These are phyloP conservation scores for Aspergillus heteromorphus DNA, from an alignment of 495 filamentous ascomycete species.

Conservation along the genomic window DNA sequence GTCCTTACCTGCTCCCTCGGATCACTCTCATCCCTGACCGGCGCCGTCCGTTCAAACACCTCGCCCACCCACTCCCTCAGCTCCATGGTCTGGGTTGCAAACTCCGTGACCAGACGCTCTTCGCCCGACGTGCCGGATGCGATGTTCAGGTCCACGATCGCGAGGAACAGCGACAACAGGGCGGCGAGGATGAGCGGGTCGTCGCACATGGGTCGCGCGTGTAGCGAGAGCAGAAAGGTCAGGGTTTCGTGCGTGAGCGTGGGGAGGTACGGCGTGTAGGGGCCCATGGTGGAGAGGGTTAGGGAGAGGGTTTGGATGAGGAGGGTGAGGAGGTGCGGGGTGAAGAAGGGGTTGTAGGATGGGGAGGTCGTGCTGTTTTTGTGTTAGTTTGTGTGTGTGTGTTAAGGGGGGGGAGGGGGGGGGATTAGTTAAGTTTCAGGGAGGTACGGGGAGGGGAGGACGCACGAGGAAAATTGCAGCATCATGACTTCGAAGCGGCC, in stretches of 20 bases:
- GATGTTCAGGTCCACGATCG: conserved; percentile 76
- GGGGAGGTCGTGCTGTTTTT: conserved; percentile 28
- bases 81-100: conserved; percentile 35
- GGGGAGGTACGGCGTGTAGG: conserved; percentile 39
- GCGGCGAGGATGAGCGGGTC: conserved; percentile 65
- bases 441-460: neutral
- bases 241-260: conserved; percentile 42
- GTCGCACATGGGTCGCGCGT: conserved; percentile 37
- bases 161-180: conserved; percentile 71
- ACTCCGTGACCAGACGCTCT: conserved; percentile 59
- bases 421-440: conserved; percentile 4
- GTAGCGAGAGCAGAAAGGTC: conserved; percentile 41
- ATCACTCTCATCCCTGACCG: conserved; percentile 46
- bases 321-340: conserved; percentile 44
- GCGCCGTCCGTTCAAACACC: conserved; percentile 57
- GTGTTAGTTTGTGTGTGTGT: neutral
- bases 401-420: neutral
- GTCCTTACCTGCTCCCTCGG: conserved; percentile 37
- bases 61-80: conserved; percentile 45
- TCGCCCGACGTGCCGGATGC: conserved; percentile 51
- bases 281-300: conserved; percentile 44
- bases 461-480: conserved; percentile 39
- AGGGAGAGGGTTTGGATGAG: conserved; percentile 49
- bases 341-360: conserved; percentile 36
- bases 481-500: conserved; percentile 43